These are phyloP conservation scores for Melampsora americana DNA, from an alignment of 1,284 basidiomycete genomes.

Conservation along the genomic window DNA sequence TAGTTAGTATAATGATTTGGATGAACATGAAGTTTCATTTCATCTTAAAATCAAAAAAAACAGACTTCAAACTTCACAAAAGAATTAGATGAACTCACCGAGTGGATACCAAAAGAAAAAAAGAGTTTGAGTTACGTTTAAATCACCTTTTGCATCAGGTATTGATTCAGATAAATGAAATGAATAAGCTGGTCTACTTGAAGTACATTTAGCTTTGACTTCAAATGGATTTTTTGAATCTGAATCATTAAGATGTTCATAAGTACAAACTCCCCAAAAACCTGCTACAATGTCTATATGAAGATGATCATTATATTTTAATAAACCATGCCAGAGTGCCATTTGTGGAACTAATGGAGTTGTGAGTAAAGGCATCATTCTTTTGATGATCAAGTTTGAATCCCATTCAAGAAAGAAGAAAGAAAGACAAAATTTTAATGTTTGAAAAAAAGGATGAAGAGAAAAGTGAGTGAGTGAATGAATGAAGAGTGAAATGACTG, in stretches of 20 bases:
- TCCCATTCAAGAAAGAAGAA: too few species aligned
- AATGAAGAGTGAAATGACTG: too few species aligned
- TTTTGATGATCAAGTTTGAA: background rate
- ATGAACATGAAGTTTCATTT: background rate
- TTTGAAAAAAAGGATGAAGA: too few species aligned
- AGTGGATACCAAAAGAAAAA: conserved; percentile 32
- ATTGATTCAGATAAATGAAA: conserved; percentile 27
- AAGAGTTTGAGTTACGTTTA: conserved; percentile 28
- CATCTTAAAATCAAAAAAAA: background rate
- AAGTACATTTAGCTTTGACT: conserved; percentile 11
- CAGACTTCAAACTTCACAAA: background rate
- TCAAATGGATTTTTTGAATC: background rate
- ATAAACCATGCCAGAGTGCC: conserved; percentile 31
- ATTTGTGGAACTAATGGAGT: conserved; percentile 28
- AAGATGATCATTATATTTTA: conserved; percentile 22
- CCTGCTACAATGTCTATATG: conserved; percentile 25
- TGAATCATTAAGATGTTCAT: background rate
- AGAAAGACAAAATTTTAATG: too few species aligned
- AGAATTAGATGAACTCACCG: too few species aligned
- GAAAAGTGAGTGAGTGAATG: too few species aligned
- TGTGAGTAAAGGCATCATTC: conserved; percentile 34
- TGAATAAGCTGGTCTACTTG: conserved; percentile 37
- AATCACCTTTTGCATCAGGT: conserved; percentile 28
- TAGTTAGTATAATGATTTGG: background rate
- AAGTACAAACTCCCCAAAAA: conserved; percentile 40